Evolutionary conservation across 169 alveolate genomes (phyloP).

Genomic region (Besnoitia besnoiti): DNA sequence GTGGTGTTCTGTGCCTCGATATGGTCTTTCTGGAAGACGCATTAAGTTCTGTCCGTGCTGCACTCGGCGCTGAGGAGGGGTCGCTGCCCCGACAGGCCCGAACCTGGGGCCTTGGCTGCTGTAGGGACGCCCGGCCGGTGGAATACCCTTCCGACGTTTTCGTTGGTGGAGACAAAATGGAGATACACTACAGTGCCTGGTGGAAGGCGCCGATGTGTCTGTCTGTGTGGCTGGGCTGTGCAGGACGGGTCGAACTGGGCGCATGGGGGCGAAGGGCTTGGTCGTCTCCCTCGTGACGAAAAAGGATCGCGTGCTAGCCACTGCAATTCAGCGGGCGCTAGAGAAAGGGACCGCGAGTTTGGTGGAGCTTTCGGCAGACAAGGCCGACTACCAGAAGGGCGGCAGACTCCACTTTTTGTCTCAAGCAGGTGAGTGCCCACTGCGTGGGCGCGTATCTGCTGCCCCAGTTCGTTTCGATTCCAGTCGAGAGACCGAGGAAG

Average conservation of each 20-base stretch:
- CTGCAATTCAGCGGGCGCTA: slow-evolving; percentile 23
- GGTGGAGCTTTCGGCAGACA: not conserved
- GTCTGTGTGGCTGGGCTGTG: not conserved
- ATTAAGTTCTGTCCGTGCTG: too few species aligned
- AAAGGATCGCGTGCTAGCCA: slow-evolving; percentile 15
- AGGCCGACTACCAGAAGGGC: slow-evolving; percentile 13
- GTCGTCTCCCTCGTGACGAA: not conserved
- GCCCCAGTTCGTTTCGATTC: not conserved
- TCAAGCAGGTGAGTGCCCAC: not conserved
- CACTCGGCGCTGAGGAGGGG: too few species aligned
- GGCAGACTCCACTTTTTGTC: slow-evolving; percentile 16
- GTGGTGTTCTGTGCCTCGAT: too few species aligned
- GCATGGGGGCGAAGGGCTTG: slow-evolving; percentile 8
- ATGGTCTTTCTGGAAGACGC: too few species aligned
- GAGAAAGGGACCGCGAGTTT: not conserved
- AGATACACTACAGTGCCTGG: too few species aligned
- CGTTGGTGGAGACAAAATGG: too few species aligned
- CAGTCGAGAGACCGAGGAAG: too few species aligned
- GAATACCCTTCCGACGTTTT: too few species aligned
- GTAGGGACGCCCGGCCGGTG: too few species aligned
- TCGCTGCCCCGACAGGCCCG: too few species aligned
- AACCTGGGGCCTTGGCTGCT: too few species aligned
- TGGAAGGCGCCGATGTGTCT: not conserved
- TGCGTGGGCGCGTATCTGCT: not conserved
- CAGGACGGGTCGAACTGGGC: not conserved